Conservation (phyloP, 2,329 filamentous ascomycete genomes). For the Canariomyces notabilis region DNA sequence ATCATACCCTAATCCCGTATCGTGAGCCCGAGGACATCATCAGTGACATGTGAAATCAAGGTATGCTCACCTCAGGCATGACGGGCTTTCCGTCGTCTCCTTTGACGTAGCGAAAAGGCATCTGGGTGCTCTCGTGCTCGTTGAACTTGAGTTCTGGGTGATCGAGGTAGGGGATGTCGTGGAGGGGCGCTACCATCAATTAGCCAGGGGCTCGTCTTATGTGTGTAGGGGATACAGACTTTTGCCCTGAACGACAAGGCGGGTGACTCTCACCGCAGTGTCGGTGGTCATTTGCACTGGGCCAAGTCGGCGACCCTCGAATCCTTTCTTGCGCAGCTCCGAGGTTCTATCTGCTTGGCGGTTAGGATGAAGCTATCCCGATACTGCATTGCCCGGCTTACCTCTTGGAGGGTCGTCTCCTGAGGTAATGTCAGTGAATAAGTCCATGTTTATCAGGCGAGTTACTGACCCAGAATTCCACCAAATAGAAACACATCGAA, state of each 20-base stretch:
- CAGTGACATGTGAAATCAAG: constrained; percentile 15
- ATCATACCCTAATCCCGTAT: constrained; percentile 76
- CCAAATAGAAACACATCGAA: constrained; percentile 96
- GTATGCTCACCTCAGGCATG: constrained; percentile 80
- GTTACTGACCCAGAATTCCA: constrained; percentile 74
- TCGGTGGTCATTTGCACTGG: constrained; percentile 98
- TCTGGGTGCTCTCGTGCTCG: constrained; percentile 88
- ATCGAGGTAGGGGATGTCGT: constrained; percentile 77
- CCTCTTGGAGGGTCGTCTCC: constrained; percentile 91
- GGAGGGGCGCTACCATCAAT: constrained; percentile 58
- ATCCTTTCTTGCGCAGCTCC: constrained; percentile 92
- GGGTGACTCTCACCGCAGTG: constrained; percentile 88
- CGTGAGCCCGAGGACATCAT: constrained; percentile 5
- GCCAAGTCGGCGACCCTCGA: constrained; percentile 77
- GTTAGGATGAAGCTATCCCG: constrained; percentile 14
- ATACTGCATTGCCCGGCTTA: constrained; percentile 38
- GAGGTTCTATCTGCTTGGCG: constrained; percentile 71
- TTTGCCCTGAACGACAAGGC: constrained; percentile 80
- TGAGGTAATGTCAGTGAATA: constrained; percentile 33
- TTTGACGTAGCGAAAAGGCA: constrained; percentile 96
- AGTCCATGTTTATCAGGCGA: background rate
- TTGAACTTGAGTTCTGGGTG: constrained; percentile 86
- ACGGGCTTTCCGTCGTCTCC: constrained; percentile 70
- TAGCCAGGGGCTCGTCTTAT: background rate
- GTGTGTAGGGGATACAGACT: too few species aligned